A percentile compares a stretch with the other conserved stretches of the same genome.
Evolutionary conservation across 177 flowering plant species (phyloP).

Genomic region (Vitis hybrid): DNA sequence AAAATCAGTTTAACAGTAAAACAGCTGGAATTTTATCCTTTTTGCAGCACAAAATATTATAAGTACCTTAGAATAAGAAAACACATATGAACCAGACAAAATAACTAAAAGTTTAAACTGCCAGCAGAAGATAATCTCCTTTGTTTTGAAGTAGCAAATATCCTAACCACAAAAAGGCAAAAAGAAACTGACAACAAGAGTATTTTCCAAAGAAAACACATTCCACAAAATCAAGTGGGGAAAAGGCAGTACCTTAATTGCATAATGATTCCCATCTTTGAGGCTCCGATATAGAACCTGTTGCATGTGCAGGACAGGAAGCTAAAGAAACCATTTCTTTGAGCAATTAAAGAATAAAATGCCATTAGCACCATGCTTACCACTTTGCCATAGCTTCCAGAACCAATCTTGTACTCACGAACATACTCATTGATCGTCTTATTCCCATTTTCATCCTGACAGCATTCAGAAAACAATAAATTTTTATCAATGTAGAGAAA

Average conservation of each 20-base stretch:
- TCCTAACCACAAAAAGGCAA: background rate
- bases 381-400: slow-evolving; percentile 99
- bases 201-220: background rate
- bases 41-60: background rate
- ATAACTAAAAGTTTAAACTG: background rate
- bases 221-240: background rate
- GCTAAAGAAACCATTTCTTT: background rate
- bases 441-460: slow-evolving; percentile 71
- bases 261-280: slow-evolving; percentile 73
- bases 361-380: slow-evolving; percentile 36
- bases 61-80: background rate
- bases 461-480: background rate
- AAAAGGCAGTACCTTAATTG: slow-evolving; percentile 65
- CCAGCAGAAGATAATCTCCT: background rate
- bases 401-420: slow-evolving; percentile 69
- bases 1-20: background rate
- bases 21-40: background rate
- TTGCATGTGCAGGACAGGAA: slow-evolving; percentile 13
- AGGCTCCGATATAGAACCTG: slow-evolving; percentile 81
- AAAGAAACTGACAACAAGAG: background rate
- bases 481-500: background rate
- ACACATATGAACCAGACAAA: background rate
- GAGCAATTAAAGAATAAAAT: background rate
- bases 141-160: background rate
- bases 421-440: slow-evolving; percentile 91